Base-by-base conservation (phyloP, 192 early-diverging fungal genomes). In the Coemansia sp. region DNA sequence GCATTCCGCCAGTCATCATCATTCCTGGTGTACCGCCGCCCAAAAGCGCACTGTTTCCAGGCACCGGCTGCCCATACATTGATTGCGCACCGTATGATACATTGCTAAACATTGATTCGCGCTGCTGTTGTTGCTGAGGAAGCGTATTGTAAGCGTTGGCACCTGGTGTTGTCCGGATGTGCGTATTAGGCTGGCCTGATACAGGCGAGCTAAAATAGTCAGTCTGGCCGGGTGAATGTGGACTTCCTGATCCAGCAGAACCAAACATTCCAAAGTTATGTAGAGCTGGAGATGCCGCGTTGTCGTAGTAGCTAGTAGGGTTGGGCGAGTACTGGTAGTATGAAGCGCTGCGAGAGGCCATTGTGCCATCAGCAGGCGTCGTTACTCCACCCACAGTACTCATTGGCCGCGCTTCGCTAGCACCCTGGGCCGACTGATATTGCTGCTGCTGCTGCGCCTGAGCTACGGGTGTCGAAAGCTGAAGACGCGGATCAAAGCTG, bases 21-120 rank as follows among this genome's bases (percentile, higher is more conserved):
- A 76, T 67, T 21, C 75, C 75, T 38, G 75, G 75, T 2, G 58
- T 51, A 2, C 75, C 75, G 19, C 75, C 69, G 56, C 62, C 69
- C 25, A 56, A 62, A 27, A 72, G 53, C 1, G 64, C 48, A 2
- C n/a, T 49, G 19, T 58, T 58, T 27, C 60, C 21, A 3, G 66
- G 22, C 15, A 50, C 56, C 27, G 61, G 22, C 24, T 38, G 51
- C 24, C 60, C 62, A 56, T 60, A 74, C 48, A 60, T 60, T 47
- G 63, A 51, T 0, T 62, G 58, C n/a, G 58, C 60, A 24, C 70
- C 70, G 29, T 66, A 49, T 2, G 64, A 58, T 7, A 61, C 65
- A 2, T 65, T 48, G 53, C 65, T 65, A 38, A 63, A 65, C 49
- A 77, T 24, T 14, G 75, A 71, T 19, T 70, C 68, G 43, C 68